Conservation (phyloP, 305 asterid species). For the Fraxinus xanthoxyloides region DNA sequence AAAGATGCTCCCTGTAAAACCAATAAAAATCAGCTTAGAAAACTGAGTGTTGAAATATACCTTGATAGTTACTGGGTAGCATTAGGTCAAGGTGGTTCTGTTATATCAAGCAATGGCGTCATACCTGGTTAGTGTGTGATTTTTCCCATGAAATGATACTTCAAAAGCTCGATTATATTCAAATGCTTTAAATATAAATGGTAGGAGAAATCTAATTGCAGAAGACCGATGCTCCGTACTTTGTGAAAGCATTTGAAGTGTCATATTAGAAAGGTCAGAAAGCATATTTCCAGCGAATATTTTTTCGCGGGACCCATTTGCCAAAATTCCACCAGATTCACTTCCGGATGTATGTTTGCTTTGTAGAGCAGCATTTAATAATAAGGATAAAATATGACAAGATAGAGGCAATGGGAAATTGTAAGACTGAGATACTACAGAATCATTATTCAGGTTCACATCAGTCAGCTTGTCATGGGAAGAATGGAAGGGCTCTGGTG, state of each 20-base stretch:
- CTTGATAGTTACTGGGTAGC: neutral
- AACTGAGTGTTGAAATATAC: conserved; percentile 11
- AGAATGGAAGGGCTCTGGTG: conserved; percentile 28
- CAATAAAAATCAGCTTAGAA: conserved; percentile 21
- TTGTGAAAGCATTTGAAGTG: conserved; percentile 63
- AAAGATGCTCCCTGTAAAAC: conserved; percentile 54
- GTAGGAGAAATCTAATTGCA: conserved; percentile 71
- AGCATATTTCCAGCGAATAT: conserved; percentile 64
- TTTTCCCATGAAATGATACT: conserved; percentile 50
- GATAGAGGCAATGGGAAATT: conserved; percentile 57
- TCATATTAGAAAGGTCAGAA: conserved; percentile 74
- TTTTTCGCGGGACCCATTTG: conserved; percentile 30
- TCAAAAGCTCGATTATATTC: conserved; percentile 38
- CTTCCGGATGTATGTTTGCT: conserved; percentile 28
- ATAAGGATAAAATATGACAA: conserved; percentile 64
- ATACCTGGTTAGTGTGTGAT: conserved; percentile 60
- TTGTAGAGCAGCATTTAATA: conserved; percentile 56
- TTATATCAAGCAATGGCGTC: conserved; percentile 14
- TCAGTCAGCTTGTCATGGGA: conserved; percentile 29
- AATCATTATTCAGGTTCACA: conserved; percentile 26
- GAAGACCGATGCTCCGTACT: conserved; percentile 74
- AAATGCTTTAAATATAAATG: conserved; percentile 64
- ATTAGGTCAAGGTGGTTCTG: conserved; percentile 10
- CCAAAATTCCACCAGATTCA: conserved; percentile 30
- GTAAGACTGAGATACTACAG: conserved; percentile 33